Conservation (phyloP, 176 grass and related monocot species). For the Alopecurus myosuroides region DNA sequence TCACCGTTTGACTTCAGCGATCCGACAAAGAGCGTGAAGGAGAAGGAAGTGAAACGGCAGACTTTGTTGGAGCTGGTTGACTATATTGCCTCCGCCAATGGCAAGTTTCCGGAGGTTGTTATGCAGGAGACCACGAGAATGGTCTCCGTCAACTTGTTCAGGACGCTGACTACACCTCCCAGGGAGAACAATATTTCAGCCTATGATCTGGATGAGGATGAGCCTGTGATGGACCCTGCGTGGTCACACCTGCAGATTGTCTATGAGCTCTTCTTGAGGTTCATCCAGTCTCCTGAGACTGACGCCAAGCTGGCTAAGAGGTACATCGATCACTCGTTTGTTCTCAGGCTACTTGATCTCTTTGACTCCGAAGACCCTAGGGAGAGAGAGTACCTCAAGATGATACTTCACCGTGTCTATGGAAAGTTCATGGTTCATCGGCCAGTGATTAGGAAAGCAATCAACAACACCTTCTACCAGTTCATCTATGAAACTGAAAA, state of each 20-base stretch:
- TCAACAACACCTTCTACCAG: constrained; percentile 87
- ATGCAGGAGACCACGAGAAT: constrained; percentile 70
- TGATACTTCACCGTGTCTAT: constrained; percentile 83
- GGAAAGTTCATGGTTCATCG: constrained; percentile 97
- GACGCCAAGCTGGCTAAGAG: constrained; percentile 85
- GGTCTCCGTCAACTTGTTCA: constrained; percentile 70
- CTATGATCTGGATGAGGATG: constrained; percentile 76
- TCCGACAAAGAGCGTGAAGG: constrained; percentile 59
- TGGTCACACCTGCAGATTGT: constrained; percentile 84
- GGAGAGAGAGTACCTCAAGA: constrained; percentile 83
- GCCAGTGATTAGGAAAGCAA: constrained; percentile 73
- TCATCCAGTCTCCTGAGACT: constrained; percentile 71
- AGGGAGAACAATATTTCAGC: constrained; percentile 62
- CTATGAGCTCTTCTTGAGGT: constrained; percentile 81
- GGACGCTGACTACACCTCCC: constrained; percentile 37
- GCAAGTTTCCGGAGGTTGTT: constrained; percentile 61
- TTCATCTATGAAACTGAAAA: constrained; percentile 90
- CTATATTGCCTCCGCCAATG: constrained; percentile 32
- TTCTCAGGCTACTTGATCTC: constrained; percentile 69
- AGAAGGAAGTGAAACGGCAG: constrained; percentile 79
- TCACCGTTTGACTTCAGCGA: constrained; percentile 62
- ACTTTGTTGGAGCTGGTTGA: constrained; percentile 78
- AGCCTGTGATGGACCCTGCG: constrained; percentile 77
- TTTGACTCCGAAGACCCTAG: constrained; percentile 89
- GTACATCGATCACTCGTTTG: constrained; percentile 75